Conservation (phyloP, 1,284 basidiomycete genomes). For the Papiliotrema laurentii region DNA sequence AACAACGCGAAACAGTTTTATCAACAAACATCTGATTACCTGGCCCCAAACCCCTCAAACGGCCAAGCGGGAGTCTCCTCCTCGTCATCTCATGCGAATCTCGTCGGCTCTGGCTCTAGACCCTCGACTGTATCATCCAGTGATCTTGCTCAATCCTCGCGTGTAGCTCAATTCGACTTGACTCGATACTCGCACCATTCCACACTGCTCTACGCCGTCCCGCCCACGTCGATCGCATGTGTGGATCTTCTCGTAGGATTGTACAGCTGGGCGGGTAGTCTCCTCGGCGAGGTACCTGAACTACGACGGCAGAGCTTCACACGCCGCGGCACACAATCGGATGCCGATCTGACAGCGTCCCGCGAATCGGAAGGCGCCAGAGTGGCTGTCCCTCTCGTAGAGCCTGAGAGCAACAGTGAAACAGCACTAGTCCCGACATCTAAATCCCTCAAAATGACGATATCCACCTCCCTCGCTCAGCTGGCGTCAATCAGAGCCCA, state of each 20-base stretch:
- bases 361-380: neutral
- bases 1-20: conserved; percentile 42
- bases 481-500: conserved; percentile 27
- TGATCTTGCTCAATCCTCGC: conserved; percentile 35
- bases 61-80: neutral
- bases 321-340: neutral
- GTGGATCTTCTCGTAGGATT: conserved; percentile 42
- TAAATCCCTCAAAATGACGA: conserved; percentile 21
- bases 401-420: neutral
- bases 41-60: conserved; percentile 20
- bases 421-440: neutral
- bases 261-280: conserved; percentile 40
- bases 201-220: conserved; percentile 42
- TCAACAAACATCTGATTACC: conserved; percentile 33
- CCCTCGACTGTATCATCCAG: neutral
- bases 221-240: conserved; percentile 42
- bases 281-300: conserved; percentile 22
- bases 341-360: neutral
- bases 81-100: neutral
- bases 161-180: conserved; percentile 42
- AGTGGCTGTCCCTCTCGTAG: neutral
- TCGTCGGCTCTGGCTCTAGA: neutral
- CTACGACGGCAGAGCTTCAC: neutral
- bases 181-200: conserved; percentile 44
- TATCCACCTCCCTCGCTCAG: conserved; percentile 30